These are phyloP conservation scores for Gautieria morchelliformis DNA, from an alignment of 768 basidiomycete genomes.

Conservation along the genomic window DNA sequence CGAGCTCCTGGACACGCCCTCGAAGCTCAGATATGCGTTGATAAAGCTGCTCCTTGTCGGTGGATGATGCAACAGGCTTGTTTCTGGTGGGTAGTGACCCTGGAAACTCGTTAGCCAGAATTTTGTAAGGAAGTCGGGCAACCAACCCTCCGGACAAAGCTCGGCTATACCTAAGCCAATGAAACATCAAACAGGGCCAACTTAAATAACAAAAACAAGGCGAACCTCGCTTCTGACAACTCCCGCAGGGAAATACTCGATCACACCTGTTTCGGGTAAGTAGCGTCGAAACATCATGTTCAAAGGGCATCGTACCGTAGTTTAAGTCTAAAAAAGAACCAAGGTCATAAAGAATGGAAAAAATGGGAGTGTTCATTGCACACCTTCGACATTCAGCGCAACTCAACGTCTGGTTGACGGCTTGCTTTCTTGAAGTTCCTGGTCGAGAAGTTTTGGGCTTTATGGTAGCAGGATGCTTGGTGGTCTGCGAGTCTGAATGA, in stretches of 20 bases:
- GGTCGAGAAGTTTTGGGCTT: constrained; percentile 1
- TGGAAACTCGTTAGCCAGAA: neutral
- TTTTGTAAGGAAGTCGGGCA: neutral
- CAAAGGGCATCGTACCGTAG: neutral
- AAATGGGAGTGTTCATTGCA: neutral
- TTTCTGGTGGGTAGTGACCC: constrained; percentile 7
- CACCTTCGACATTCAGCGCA: constrained; percentile 10
- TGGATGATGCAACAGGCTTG: constrained; percentile 2
- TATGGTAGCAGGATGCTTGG: neutral
- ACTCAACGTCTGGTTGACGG: constrained; percentile 9
- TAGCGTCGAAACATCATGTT: neutral
- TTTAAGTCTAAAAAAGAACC: constrained; percentile 1
- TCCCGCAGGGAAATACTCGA: constrained; percentile 8
- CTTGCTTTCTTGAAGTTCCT: constrained; percentile 4
- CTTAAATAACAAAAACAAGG: neutral
- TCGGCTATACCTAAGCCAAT: constrained; percentile 1
- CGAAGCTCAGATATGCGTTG: constrained; percentile 56
- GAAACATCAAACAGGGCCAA: neutral
- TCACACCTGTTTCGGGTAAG: neutral
- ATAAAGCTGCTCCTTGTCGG: constrained; percentile 24
- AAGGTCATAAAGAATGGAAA: constrained; percentile 1
- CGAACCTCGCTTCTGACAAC: constrained; percentile 8
- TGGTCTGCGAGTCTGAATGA: neutral
- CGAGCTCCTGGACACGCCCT: constrained; percentile 55
- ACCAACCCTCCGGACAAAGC: constrained; percentile 6